These are phyloP conservation scores for Boletus tomentosulus DNA, from an alignment of 768 basidiomycete species.

Conservation along the genomic window DNA sequence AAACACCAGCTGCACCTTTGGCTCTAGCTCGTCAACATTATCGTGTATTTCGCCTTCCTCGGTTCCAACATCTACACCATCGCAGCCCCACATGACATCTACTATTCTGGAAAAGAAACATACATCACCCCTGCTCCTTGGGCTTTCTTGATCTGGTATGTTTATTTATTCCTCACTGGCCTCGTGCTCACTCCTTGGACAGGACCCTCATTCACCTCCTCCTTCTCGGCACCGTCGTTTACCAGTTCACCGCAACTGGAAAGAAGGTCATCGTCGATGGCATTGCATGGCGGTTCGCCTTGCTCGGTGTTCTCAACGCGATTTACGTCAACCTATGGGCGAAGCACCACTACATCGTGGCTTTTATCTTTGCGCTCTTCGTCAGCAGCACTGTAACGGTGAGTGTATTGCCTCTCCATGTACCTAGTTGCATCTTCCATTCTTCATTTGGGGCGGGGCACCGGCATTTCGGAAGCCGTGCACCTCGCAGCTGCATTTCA, in stretches of 20 bases:
- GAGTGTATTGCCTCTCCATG: constrained; percentile 9
- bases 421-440: constrained; percentile 7
- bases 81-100: constrained; percentile 67
- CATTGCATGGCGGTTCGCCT: constrained; percentile 87
- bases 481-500: constrained; percentile 1
- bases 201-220: constrained; percentile 89
- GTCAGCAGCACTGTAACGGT: constrained; percentile 70
- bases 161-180: not conserved
- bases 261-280: constrained; percentile 81
- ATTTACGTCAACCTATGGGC: constrained; percentile 89
- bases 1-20: not conserved
- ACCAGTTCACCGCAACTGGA: constrained; percentile 78
- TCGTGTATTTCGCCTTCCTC: constrained; percentile 83
- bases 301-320: constrained; percentile 82
- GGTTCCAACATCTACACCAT: constrained; percentile 88
- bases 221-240: constrained; percentile 86
- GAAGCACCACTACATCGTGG: constrained; percentile 67
- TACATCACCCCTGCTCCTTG: constrained; percentile 94
- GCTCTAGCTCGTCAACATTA: constrained; percentile 65
- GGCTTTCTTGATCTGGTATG: constrained; percentile 87
- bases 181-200: constrained; percentile 14
- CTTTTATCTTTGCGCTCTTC: constrained; percentile 85
- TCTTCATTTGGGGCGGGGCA: constrained; percentile 9
- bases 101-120: constrained; percentile 75
- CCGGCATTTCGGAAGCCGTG: constrained; percentile 1